Conservation (phyloP, 306 rosid species). For the Gynostemma pentaphyllum region DNA sequence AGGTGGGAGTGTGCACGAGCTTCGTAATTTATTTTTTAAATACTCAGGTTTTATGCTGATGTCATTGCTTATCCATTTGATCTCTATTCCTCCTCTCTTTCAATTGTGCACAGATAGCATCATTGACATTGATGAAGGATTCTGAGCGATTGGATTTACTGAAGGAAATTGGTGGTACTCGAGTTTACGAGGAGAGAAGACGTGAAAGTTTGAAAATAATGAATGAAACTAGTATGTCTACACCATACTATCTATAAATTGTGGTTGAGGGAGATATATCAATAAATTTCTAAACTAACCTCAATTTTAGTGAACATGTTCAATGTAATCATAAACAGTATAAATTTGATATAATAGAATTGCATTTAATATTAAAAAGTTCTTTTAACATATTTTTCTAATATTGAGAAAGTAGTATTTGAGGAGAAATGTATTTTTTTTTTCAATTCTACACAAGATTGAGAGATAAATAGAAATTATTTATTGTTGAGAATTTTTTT, state of each 20-base stretch:
- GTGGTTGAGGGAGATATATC: too few relatives aligned
- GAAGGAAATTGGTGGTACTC: constrained; percentile 96
- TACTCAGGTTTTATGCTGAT: constrained; percentile 5
- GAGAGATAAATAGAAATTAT: too few relatives aligned
- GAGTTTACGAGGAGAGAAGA: constrained; percentile 97
- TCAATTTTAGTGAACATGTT: too few relatives aligned
- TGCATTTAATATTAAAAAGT: too few relatives aligned
- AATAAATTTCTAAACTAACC: too few relatives aligned
- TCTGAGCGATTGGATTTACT: constrained; percentile 86
- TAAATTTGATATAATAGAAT: too few relatives aligned
- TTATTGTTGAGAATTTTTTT: too few relatives aligned
- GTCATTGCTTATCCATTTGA: not conserved
- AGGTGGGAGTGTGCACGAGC: constrained; percentile 37
- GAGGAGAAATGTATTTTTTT: too few relatives aligned
- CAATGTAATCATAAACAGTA: too few relatives aligned
- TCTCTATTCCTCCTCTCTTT: not conserved
- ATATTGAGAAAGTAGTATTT: too few relatives aligned
- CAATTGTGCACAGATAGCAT: constrained; percentile 52
- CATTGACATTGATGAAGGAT: constrained; percentile 91
- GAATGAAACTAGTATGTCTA: constrained; percentile 81
- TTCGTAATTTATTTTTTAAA: constrained; percentile 16
- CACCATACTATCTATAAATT: not conserved
- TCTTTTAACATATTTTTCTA: too few relatives aligned
- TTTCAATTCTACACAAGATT: too few relatives aligned
- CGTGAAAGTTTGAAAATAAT: constrained; percentile 94